These are phyloP conservation scores for Talaromyces adpressus DNA, from an alignment of 495 filamentous ascomycete genomes.

Conservation along the genomic window DNA sequence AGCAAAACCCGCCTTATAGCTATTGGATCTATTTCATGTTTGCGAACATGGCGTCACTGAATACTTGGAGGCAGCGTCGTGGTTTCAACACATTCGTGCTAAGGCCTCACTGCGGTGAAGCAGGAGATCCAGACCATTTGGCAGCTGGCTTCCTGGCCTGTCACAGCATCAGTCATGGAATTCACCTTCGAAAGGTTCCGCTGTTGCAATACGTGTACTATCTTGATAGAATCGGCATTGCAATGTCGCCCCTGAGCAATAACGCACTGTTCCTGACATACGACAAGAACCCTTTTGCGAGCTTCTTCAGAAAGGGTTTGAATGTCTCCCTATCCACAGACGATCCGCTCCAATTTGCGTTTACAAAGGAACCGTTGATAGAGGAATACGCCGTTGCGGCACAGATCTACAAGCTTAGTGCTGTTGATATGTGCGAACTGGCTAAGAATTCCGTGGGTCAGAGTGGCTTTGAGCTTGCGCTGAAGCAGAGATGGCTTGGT, in stretches of 20 bases:
- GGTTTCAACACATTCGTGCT: constrained; percentile 95
- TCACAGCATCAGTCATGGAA: constrained; percentile 95
- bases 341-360: constrained; percentile 95
- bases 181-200: constrained; percentile 88
- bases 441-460: constrained; percentile 93
- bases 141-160: constrained; percentile 88
- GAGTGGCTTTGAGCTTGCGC: constrained; percentile 80
- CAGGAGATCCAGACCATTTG: constrained; percentile 92
- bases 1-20: constrained; percentile 94
- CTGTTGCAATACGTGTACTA: constrained; percentile 96
- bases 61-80: constrained; percentile 80
- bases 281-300: constrained; percentile 91
- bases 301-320: constrained; percentile 88
- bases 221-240: constrained; percentile 94
- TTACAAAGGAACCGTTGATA: constrained; percentile 96
- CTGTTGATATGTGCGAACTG: constrained; percentile 97
- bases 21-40: constrained; percentile 99
- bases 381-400: constrained; percentile 97
- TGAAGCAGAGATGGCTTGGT: constrained; percentile 91
- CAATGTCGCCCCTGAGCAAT: constrained; percentile 97
- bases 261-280: constrained; percentile 96
- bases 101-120: constrained; percentile 92
- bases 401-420: constrained; percentile 95
- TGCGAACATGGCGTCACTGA: constrained; percentile 88
- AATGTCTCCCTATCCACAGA: constrained; percentile 97